Evolutionary conservation across 805 yeast species (phyloP), one percentile per base, ranked within the genome.

Genomic region (Jamesozyma lodderae): DNA sequence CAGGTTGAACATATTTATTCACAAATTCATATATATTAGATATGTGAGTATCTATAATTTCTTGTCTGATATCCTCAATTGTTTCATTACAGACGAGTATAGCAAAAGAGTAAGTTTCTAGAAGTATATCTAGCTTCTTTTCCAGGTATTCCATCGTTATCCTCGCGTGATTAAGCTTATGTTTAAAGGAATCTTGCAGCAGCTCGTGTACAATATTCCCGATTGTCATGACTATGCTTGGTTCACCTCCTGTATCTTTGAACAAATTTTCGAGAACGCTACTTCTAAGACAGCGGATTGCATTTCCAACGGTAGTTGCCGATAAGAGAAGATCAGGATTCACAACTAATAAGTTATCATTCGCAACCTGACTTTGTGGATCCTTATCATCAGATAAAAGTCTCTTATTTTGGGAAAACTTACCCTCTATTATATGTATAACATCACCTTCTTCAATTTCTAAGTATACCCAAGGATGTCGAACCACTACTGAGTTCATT

Each of bases 201-300:
- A 90, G 57, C 33, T 73, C 73, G 57, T 92, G 99, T 4, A 84
- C 77, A 22, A 88, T 79, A 26, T 72, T 77, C 7, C 99, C 99
- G n/a, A 81, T 70, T 4, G 86, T 65, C 45, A 87, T 60, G 0
- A 82, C 78, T n/a, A 76, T 55, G 2, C 77, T 68, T 9, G 73
- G 61, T n/a, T 68, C 82, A 1, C 85, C 84, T 16, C 49, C 42
- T 0, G 83, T 79, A 31, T 75, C 72, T 17, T 69, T 66, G 28
- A 82, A 64, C 32, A 79, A 64, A 21, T 70, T 66, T 23, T 66
- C 63, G 4, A 90, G 57, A 0, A 84, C 77, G 0, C 90, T 75
- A 41, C 78, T 73, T 39, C 98, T 64, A 22, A 75, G 66, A 53
- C 98, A 92, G 15, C 65, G 68, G 22, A 85, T 63, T 2, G 90